Percentiles rank a stretch among this genome's conserved stretches.
Evolutionary conservation across 352 stramenopile species (phyloP).

Genomic region (Pythium myriotylum): DNA sequence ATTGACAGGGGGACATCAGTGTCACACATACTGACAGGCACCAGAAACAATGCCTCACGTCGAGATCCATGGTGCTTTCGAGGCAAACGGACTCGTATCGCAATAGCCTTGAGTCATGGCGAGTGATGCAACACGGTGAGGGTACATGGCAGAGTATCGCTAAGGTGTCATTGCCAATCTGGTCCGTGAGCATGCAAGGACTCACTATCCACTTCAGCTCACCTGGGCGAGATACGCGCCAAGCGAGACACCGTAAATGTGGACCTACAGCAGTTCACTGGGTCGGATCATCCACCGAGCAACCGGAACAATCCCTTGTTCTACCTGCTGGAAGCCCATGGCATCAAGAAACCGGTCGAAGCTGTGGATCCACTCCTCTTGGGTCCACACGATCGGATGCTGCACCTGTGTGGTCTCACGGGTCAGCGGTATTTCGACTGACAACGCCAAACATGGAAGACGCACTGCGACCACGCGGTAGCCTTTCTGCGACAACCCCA

Average conservation of each 20-base stretch:
- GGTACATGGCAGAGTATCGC: conserved; percentile 63
- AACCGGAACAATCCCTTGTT: too few species aligned
- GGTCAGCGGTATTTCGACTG: too few species aligned
- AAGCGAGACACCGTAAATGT: conserved; percentile 73
- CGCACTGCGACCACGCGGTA: conserved; percentile 67
- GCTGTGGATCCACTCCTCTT: conserved; percentile 82
- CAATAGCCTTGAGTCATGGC: conserved; percentile 70
- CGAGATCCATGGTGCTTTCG: conserved; percentile 51
- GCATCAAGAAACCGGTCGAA: conserved; percentile 81
- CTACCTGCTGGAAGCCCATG: conserved; percentile 43
- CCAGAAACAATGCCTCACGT: conserved; percentile 41
- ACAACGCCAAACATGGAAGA: not conserved
- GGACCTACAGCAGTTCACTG: too few species aligned
- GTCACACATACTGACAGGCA: too few species aligned
- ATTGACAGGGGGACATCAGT: too few species aligned
- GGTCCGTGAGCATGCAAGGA: not conserved
- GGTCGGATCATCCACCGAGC: too few species aligned
- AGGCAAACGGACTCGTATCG: conserved; percentile 46
- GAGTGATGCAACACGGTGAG: conserved; percentile 59
- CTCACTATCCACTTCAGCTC: too few species aligned
- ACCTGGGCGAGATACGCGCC: conserved; percentile 77
- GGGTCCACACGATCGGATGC: conserved; percentile 72
- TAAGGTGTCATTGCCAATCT: conserved; percentile 9
- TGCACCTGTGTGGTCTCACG: conserved; percentile 42
- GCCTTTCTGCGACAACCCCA: conserved; percentile 51